These are phyloP conservation scores for Fusarium sp. DNA, from an alignment of 2,329 filamentous ascomycete genomes.

Conservation along the genomic window DNA sequence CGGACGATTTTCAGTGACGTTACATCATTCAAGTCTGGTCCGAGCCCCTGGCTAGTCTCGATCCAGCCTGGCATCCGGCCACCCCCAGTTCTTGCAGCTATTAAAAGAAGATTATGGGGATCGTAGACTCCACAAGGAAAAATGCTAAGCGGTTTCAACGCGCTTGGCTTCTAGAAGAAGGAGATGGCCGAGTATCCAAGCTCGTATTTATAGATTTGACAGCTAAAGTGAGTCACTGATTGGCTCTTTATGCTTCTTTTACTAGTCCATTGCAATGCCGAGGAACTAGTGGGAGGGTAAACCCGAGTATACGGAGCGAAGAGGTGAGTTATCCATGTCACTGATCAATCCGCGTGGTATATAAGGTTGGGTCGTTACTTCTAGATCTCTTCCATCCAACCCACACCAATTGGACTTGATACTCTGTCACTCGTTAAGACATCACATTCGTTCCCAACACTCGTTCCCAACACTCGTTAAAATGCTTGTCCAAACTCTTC, in stretches of 20 bases:
- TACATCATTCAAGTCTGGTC: neutral
- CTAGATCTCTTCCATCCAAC: neutral
- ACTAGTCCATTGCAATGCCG: neutral
- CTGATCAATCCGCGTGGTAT: neutral
- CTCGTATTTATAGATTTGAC: slow-evolving; percentile 2
- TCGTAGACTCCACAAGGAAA: neutral
- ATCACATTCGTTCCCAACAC: slow-evolving; percentile 3
- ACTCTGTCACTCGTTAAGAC: slow-evolving; percentile 1
- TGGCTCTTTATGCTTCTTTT: neutral
- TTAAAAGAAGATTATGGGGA: slow-evolving; percentile 7
- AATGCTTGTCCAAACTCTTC: slow-evolving; percentile 7
- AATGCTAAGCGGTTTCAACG: neutral
- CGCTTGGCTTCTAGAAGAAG: slow-evolving; percentile 6
- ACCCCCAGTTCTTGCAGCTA: neutral
- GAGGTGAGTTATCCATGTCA: neutral
- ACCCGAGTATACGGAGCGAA: neutral
- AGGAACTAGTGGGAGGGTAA: neutral
- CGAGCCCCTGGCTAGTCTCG: neutral
- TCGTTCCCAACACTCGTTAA: slow-evolving; percentile 5
- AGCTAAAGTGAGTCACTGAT: too few relatives aligned
- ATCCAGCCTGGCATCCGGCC: neutral
- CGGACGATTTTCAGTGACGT: neutral
- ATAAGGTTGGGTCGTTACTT: neutral
- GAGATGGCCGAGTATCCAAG: neutral
- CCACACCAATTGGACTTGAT: neutral